phyloP scores from a whole-genome alignment of 169 alveolate genomes.

The Plasmodium malariae region DNA sequence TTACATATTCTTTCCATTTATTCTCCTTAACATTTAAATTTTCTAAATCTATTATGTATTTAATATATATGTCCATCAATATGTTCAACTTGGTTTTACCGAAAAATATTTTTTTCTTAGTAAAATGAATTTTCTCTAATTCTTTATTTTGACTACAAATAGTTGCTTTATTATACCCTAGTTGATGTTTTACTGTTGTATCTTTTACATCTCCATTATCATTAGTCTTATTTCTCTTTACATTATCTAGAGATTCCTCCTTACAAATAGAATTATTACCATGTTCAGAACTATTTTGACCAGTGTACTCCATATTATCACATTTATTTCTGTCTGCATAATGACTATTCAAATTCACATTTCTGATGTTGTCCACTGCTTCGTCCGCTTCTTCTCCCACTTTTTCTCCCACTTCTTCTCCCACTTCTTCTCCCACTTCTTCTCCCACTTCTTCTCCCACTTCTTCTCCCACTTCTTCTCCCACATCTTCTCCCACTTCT shows the following conservation, averaged over 20 bases:
- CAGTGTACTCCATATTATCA: background rate
- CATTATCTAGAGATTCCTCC: no score
- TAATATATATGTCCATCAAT: constrained; percentile 34
- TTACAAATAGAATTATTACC: no score
- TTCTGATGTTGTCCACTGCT: background rate
- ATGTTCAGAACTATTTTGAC: no score
- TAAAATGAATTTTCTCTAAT: background rate
- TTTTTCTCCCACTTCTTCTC: background rate
- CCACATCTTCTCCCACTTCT: no score
- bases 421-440: background rate
- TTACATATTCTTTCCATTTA: constrained; percentile 35
- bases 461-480: background rate
- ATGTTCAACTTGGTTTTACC: background rate
- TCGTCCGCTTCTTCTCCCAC: no score
- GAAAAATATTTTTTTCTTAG: background rate
- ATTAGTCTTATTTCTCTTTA: background rate
- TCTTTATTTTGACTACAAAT: background rate
- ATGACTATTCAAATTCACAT: background rate
- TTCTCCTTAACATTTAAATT: constrained; percentile 37
- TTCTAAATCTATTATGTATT: constrained; percentile 44
- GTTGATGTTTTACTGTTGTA: background rate
- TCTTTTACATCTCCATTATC: background rate
- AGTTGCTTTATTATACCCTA: background rate
- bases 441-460: background rate
- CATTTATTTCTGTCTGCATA: background rate